A percentile compares a stretch with the other conserved stretches of the same genome.
Conservation (phyloP, 345 rosid genomes). For the Durio zibethinus region DNA sequence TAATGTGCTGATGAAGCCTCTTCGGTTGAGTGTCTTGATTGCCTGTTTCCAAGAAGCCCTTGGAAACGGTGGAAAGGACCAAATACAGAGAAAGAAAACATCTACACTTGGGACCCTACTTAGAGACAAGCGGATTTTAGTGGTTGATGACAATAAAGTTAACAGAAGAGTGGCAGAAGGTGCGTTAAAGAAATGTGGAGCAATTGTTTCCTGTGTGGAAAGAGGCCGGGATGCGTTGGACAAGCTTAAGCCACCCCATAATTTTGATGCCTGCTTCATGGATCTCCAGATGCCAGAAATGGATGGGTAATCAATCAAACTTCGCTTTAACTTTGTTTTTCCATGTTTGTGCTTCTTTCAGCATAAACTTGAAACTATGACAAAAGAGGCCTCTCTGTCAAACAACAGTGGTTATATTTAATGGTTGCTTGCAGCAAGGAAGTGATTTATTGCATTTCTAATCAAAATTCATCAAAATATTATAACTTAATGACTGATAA, state of each 20-base stretch:
- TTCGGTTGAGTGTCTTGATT: slow-evolving; percentile 56
- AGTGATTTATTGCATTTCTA: neutral
- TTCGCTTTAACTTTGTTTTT: neutral
- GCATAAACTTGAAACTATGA: neutral
- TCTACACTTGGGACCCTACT: slow-evolving; percentile 52
- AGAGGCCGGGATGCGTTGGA: slow-evolving; percentile 67
- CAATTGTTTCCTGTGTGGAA: slow-evolving; percentile 74
- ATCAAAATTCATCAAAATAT: neutral
- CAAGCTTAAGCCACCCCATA: slow-evolving; percentile 77
- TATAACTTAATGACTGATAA: neutral
- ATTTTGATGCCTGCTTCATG: slow-evolving; percentile 91
- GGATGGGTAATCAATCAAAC: slow-evolving; percentile 65
- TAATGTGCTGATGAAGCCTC: slow-evolving; percentile 67
- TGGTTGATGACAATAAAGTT: slow-evolving; percentile 87
- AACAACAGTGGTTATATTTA: neutral
- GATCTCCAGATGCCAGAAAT: slow-evolving; percentile 97
- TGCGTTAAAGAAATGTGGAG: slow-evolving; percentile 71
- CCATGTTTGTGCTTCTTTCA: too few species aligned
- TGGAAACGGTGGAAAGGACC: slow-evolving; percentile 52
- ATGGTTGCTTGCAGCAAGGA: neutral
- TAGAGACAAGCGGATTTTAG: slow-evolving; percentile 61
- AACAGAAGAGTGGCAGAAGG: slow-evolving; percentile 97
- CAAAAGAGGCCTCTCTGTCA: neutral
- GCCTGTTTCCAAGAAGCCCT: slow-evolving; percentile 74
- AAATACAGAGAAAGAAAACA: slow-evolving; percentile 37